Conservation (phyloP, 1,284 basidiomycete species). For the Cryptococcus sp. region DNA sequence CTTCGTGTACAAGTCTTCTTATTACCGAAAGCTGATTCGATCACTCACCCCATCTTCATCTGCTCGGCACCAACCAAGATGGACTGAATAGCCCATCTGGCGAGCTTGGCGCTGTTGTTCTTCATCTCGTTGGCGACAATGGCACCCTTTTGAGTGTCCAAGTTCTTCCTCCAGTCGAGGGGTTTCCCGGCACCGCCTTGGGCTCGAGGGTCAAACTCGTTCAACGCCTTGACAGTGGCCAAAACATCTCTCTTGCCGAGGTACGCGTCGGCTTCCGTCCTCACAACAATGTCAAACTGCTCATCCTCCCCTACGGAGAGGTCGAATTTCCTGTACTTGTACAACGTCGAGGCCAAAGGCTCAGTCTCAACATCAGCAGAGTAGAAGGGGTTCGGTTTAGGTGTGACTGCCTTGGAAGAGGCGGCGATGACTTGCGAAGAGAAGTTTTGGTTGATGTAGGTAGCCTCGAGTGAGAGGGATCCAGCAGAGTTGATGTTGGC, state of each 20-base stretch:
- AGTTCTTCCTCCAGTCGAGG: constrained; percentile 93
- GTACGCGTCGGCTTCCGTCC: constrained; percentile 96
- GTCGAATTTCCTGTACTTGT: constrained; percentile 95
- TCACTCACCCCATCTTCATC: constrained; percentile 89
- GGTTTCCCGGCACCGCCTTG: constrained; percentile 66
- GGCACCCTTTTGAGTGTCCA: constrained; percentile 95
- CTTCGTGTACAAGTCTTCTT: neutral
- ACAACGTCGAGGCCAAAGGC: constrained; percentile 91
- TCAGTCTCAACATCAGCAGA: constrained; percentile 87
- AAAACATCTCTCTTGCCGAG: constrained; percentile 61
- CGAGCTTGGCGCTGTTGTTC: constrained; percentile 98
- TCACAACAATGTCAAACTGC: constrained; percentile 79
- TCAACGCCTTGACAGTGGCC: constrained; percentile 90
- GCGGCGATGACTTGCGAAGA: constrained; percentile 93
- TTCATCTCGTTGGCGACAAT: constrained; percentile 99
- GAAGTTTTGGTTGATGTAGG: constrained; percentile 99
- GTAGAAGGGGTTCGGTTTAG: constrained; percentile 93
- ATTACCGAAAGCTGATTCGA: neutral
- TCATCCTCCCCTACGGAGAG: constrained; percentile 89
- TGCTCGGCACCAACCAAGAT: constrained; percentile 92
- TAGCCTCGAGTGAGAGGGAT: constrained; percentile 92
- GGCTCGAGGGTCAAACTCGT: constrained; percentile 94
- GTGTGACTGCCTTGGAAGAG: constrained; percentile 58
- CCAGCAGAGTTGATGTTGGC: constrained; percentile 85
- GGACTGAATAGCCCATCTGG: constrained; percentile 96